Evolutionary conservation across 2,329 filamentous ascomycete species (phyloP).

Genomic region (Sclerotinia glacialis): DNA sequence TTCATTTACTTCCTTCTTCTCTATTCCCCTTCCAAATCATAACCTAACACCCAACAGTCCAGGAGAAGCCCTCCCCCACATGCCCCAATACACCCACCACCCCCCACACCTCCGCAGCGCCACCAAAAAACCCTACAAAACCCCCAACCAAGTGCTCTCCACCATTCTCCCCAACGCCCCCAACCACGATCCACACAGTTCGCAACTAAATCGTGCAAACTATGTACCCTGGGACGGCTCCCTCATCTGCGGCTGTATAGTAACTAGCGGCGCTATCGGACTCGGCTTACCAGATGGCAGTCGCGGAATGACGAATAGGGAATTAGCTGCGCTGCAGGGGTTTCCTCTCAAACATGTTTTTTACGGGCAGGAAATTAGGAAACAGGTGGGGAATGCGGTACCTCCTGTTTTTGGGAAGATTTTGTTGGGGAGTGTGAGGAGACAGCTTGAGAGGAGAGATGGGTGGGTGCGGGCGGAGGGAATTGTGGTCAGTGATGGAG

Average conservation of each 20-base stretch:
- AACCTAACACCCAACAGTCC: conserved; percentile 47
- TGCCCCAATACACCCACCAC: conserved; percentile 60
- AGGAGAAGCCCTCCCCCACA: conserved; percentile 64
- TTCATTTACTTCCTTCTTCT: too few species aligned
- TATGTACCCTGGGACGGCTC: conserved; percentile 46
- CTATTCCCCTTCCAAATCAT: not conserved
- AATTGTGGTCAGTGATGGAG: not conserved
- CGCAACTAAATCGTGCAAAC: not conserved
- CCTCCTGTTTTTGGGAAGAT: conserved; percentile 55
- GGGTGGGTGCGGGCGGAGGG: not conserved
- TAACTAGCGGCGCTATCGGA: conserved; percentile 54
- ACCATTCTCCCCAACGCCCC: conserved; percentile 40
- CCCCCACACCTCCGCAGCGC: conserved; percentile 43
- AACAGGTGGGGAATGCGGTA: conserved; percentile 77
- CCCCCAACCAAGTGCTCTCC: conserved; percentile 41
- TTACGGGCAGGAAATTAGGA: conserved; percentile 44
- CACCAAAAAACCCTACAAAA: conserved; percentile 44
- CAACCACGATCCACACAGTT: conserved; percentile 38
- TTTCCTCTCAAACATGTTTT: conserved; percentile 64
- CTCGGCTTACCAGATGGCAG: conserved; percentile 63
- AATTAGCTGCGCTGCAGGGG: conserved; percentile 65
- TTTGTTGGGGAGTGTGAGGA: conserved; percentile 24
- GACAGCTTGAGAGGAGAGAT: conserved; percentile 26
- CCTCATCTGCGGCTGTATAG: conserved; percentile 53
- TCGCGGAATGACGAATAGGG: conserved; percentile 62